Evolutionary conservation across 805 yeast genomes (phyloP).

Genomic region (Diddensiella santjacobensis): DNA sequence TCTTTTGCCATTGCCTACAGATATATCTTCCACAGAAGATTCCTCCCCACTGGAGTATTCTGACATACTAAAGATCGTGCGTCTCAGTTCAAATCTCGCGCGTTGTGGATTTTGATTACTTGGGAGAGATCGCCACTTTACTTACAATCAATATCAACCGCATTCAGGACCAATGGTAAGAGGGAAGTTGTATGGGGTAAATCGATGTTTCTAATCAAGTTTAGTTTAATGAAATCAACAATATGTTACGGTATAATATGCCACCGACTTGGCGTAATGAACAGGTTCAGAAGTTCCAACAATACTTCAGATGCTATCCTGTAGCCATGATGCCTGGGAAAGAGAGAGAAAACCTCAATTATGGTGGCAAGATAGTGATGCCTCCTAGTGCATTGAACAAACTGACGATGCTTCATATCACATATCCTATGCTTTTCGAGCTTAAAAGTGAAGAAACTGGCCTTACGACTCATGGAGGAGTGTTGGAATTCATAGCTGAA

Average conservation of each 20-base stretch:
- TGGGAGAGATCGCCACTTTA: no score
- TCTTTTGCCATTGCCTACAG: no score
- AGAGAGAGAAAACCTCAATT: conserved; percentile 67
- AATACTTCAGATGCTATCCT: conserved; percentile 89
- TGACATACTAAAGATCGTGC: no score
- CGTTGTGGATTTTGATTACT: no score
- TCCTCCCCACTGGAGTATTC: no score
- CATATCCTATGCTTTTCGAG: conserved; percentile 95
- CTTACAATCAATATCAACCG: no score
- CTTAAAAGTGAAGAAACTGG: conserved; percentile 61
- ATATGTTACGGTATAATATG: conserved; percentile 1
- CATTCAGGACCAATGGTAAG: no score
- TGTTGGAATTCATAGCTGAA: conserved; percentile 91
- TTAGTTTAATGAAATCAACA: conserved; percentile 1
- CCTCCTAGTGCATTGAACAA: conserved; percentile 92
- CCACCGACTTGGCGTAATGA: conserved; percentile 12
- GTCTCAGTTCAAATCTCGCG: no score
- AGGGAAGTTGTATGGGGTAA: no score
- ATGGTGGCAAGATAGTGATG: conserved; percentile 90
- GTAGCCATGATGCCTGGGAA: conserved; percentile 82
- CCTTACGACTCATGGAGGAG: conserved; percentile 81
- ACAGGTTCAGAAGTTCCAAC: conserved; percentile 56
- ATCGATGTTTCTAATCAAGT: neutral
- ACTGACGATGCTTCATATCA: conserved; percentile 79
- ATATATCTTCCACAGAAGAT: no score